Percentiles rank a stretch among this genome's conserved stretches.
Conservation (phyloP, 345 rosid species). For the Aquilaria yunnanensis region DNA sequence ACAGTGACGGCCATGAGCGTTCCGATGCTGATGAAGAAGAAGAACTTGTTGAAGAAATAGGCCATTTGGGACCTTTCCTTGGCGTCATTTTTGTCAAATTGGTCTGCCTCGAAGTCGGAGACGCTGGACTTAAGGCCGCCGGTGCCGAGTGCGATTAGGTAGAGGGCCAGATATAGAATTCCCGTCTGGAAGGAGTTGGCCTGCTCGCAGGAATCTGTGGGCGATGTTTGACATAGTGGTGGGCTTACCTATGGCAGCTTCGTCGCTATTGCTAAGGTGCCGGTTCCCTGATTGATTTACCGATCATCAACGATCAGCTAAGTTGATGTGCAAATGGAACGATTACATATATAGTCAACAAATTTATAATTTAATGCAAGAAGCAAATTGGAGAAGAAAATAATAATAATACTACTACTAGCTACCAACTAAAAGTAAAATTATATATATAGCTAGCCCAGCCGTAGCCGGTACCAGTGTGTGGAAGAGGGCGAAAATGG, state of each 20-base stretch:
- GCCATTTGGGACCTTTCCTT: slow-evolving; percentile 58
- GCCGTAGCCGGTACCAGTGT: slow-evolving; percentile 25
- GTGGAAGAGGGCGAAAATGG: slow-evolving; percentile 42
- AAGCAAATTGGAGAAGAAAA: background rate
- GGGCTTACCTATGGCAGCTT: slow-evolving; percentile 51
- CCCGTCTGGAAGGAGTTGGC: slow-evolving; percentile 52
- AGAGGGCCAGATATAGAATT: slow-evolving; percentile 40
- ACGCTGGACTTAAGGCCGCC: slow-evolving; percentile 71
- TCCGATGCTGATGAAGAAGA: slow-evolving; percentile 52
- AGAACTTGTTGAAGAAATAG: slow-evolving; percentile 58
- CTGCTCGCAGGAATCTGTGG: slow-evolving; percentile 25
- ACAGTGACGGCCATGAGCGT: slow-evolving; percentile 56
- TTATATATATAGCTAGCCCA: background rate
- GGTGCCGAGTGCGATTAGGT: slow-evolving; percentile 57
- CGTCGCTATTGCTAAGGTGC: slow-evolving; percentile 38
- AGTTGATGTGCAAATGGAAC: background rate
- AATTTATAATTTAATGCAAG: no score
- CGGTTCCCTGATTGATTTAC: slow-evolving; percentile 39
- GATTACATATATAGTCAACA: background rate
- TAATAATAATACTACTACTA: background rate
- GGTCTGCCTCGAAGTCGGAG: slow-evolving; percentile 66
- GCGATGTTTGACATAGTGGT: slow-evolving; percentile 28
- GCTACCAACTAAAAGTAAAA: background rate
- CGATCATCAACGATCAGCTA: background rate
- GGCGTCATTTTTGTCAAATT: slow-evolving; percentile 52